Evolutionary conservation across 768 basidiomycete species (phyloP).

Genomic region (Podaxis sp.): DNA sequence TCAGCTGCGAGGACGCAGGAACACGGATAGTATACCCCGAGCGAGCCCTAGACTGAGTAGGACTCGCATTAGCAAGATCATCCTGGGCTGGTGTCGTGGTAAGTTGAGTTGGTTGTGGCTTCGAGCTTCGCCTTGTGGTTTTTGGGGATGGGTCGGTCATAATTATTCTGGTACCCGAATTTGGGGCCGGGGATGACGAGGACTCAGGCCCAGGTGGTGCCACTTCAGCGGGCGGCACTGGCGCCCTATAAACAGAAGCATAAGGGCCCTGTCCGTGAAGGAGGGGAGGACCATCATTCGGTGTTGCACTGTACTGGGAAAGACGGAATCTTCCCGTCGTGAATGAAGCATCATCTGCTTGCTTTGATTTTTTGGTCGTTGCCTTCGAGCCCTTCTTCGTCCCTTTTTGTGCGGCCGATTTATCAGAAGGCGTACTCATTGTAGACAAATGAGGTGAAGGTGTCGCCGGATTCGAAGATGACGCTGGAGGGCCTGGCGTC

Average conservation of each 20-base stretch:
- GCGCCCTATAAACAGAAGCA: slow-evolving; percentile 36
- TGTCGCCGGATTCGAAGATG: slow-evolving; percentile 12
- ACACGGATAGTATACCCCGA: not conserved
- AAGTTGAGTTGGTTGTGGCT: not conserved
- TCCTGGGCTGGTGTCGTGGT: not conserved
- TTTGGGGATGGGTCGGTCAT: slow-evolving; percentile 4
- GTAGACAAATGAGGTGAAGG: slow-evolving; percentile 14
- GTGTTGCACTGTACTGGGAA: slow-evolving; percentile 34
- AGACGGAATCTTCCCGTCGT: slow-evolving; percentile 46
- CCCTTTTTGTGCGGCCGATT: slow-evolving; percentile 2
- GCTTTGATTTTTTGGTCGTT: slow-evolving; percentile 8
- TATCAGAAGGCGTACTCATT: slow-evolving; percentile 12
- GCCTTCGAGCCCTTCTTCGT: slow-evolving; percentile 26
- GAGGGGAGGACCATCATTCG: slow-evolving; percentile 31
- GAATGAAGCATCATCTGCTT: slow-evolving; percentile 12
- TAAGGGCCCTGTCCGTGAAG: slow-evolving; percentile 39
- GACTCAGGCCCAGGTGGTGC: slow-evolving; percentile 10
- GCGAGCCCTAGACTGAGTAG: slow-evolving; percentile 3
- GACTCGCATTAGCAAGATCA: slow-evolving; percentile 1
- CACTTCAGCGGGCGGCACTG: slow-evolving; percentile 1
- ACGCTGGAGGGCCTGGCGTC: slow-evolving; percentile 10
- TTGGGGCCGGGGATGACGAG: not conserved
- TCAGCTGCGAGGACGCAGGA: not conserved
- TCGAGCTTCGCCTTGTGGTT: slow-evolving; percentile 1
- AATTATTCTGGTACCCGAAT: slow-evolving; percentile 2